phyloP scores from a whole-genome alignment of 1,139 yeast genomes.

The Yamadazyma mexicana region DNA sequence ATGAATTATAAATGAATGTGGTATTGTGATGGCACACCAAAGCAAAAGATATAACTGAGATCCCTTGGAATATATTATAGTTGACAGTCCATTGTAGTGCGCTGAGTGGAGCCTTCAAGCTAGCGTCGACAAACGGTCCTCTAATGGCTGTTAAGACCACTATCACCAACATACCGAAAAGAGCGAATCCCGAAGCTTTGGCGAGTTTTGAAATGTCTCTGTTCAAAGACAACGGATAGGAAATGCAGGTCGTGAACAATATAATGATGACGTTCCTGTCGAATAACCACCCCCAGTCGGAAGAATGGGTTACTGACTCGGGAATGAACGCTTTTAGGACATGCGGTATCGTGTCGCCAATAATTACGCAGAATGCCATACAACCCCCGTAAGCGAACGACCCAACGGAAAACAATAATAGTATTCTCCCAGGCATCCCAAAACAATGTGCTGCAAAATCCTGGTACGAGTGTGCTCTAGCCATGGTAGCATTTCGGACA shows the following conservation, averaged over 20 bases:
- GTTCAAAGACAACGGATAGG: slow-evolving; percentile 81
- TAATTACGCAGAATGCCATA: slow-evolving; percentile 90
- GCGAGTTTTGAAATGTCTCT: slow-evolving; percentile 84
- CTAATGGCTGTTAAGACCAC: slow-evolving; percentile 70
- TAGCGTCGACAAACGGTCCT: slow-evolving; percentile 62
- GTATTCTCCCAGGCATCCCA: slow-evolving; percentile 69
- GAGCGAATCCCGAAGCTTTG: slow-evolving; percentile 83
- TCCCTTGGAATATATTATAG: slow-evolving; percentile 76
- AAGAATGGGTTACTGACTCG: slow-evolving; percentile 37
- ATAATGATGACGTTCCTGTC: slow-evolving; percentile 68
- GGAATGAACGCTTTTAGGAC: slow-evolving; percentile 74
- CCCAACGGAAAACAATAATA: slow-evolving; percentile 75
- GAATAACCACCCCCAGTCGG: slow-evolving; percentile 50
- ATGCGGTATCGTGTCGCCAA: slow-evolving; percentile 94
- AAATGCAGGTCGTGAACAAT: slow-evolving; percentile 67
- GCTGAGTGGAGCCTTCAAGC: slow-evolving; percentile 48
- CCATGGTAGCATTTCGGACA: slow-evolving; percentile 77
- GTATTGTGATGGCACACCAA: slow-evolving; percentile 95
- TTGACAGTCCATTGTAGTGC: slow-evolving; percentile 56
- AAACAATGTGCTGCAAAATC: slow-evolving; percentile 81
- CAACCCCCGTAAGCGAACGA: slow-evolving; percentile 93
- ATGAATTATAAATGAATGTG: slow-evolving; percentile 81
- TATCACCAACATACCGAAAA: slow-evolving; percentile 79
- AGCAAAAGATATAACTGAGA: slow-evolving; percentile 88
- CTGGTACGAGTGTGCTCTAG: slow-evolving; percentile 79